Conservation (phyloP, 768 basidiomycete species). For the Polyporus arcularius region DNA sequence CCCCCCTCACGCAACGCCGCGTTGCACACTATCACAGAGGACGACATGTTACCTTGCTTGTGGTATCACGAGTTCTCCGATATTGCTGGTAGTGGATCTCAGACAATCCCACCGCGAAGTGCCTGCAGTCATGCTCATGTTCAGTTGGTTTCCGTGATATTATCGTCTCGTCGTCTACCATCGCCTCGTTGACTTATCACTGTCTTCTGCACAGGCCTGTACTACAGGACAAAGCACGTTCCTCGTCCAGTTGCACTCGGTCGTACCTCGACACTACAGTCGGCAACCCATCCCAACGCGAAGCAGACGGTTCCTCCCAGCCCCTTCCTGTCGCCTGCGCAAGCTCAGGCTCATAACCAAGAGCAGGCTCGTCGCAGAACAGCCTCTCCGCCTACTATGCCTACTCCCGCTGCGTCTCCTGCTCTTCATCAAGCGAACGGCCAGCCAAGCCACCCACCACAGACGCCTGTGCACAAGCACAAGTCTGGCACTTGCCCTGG, state of each 20-base stretch:
- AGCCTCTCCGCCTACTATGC: slow-evolving; percentile 25
- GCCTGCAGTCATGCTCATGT: slow-evolving; percentile 25
- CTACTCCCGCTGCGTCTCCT: slow-evolving; percentile 28
- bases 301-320: slow-evolving; percentile 30
- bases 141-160: slow-evolving; percentile 21
- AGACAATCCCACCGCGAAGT: slow-evolving; percentile 15
- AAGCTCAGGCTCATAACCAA: slow-evolving; percentile 11
- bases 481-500: slow-evolving; percentile 87
- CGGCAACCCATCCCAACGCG: slow-evolving; percentile 32
- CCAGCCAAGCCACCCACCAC: slow-evolving; percentile 8
- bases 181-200: slow-evolving; percentile 35
- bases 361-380: slow-evolving; percentile 17
- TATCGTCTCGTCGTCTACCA: slow-evolving; percentile 23
- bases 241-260: slow-evolving; percentile 67
- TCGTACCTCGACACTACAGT: slow-evolving; percentile 26
- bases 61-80: slow-evolving; percentile 10
- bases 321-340: slow-evolving; percentile 11
- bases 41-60: not conserved
- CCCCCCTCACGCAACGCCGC: slow-evolving; percentile 16
- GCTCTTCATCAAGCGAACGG: slow-evolving; percentile 18
- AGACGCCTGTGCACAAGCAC: slow-evolving; percentile 15
- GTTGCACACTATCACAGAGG: slow-evolving; percentile 10
- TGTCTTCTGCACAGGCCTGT: slow-evolving; percentile 59
- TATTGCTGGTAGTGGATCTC: slow-evolving; percentile 8
- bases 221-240: slow-evolving; percentile 81